phyloP scores from a whole-genome alignment of 1,284 basidiomycete species.

The Xerocomus nothofagi region DNA sequence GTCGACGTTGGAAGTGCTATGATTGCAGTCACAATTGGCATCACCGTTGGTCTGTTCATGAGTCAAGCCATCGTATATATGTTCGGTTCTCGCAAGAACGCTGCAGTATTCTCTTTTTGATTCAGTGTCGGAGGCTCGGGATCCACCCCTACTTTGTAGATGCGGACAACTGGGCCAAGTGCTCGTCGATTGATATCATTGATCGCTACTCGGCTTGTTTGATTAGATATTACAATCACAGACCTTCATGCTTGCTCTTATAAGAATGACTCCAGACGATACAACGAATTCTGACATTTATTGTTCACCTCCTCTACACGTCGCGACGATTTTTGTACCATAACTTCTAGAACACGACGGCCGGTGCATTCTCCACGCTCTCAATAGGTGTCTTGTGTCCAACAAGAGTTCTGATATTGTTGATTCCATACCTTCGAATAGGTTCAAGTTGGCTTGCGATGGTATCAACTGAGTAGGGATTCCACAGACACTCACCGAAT shows the following conservation, averaged over 20 bases:
- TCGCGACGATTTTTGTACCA: constrained; percentile 8
- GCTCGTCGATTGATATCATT: background rate
- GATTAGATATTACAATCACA: background rate
- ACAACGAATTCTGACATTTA: constrained; percentile 5
- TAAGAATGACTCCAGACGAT: background rate
- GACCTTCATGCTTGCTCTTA: background rate
- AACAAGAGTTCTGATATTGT: constrained; percentile 95
- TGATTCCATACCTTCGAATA: constrained; percentile 74
- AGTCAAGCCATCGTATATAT: constrained; percentile 85
- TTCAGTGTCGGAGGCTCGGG: background rate
- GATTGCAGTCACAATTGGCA: constrained; percentile 88
- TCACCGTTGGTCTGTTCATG: constrained; percentile 89
- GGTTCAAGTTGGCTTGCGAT: constrained; percentile 6
- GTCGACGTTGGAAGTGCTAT: constrained; percentile 80
- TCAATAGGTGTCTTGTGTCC: constrained; percentile 97
- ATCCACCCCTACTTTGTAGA: background rate
- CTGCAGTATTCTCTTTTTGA: constrained; percentile 81
- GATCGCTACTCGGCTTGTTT: constrained; percentile 10
- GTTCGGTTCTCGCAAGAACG: constrained; percentile 80
- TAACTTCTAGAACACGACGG: constrained; percentile 75
- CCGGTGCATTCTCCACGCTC: constrained; percentile 84
- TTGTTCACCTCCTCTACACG: background rate
- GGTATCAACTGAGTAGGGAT: background rate
- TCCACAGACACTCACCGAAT: constrained; percentile 68
- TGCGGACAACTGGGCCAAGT: constrained; percentile 1